Conservation (phyloP, 2,329 filamentous ascomycete genomes). For the Rutstroemia sp. region DNA sequence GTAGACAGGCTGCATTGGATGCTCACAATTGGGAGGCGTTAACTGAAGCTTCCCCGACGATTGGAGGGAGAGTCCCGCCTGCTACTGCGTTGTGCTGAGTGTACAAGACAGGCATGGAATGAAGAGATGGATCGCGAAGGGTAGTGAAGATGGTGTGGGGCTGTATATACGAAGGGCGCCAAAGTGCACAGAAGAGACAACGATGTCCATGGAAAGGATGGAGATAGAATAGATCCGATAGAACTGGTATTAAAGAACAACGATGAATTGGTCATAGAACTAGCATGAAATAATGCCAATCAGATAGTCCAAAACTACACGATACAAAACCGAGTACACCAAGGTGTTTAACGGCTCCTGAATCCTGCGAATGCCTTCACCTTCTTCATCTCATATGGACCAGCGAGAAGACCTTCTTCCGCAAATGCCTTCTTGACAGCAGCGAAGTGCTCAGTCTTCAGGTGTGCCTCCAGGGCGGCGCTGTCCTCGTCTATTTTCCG, state of each 20-base stretch:
- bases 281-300: too few species aligned
- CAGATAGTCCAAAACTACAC: neutral
- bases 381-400: neutral
- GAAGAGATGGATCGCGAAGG: too few species aligned
- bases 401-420: neutral
- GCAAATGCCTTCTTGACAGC: neutral
- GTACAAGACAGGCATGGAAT: too few species aligned
- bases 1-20: conserved; percentile 46
- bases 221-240: too few species aligned
- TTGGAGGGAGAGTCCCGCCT: conserved; percentile 26
- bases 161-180: too few species aligned
- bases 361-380: neutral
- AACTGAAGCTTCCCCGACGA: conserved; percentile 31
- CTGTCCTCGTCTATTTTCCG: neutral
- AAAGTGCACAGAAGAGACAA: too few species aligned
- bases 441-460: neutral
- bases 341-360: neutral
- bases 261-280: too few species aligned
- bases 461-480: neutral
- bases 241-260: too few species aligned
- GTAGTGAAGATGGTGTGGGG: too few species aligned
- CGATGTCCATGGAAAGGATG: too few species aligned
- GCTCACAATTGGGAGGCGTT: conserved; percentile 44
- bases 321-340: neutral
- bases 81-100: conserved; percentile 1